Conservation (phyloP, 495 filamentous ascomycete genomes). For the Penicillium crystallinum region DNA sequence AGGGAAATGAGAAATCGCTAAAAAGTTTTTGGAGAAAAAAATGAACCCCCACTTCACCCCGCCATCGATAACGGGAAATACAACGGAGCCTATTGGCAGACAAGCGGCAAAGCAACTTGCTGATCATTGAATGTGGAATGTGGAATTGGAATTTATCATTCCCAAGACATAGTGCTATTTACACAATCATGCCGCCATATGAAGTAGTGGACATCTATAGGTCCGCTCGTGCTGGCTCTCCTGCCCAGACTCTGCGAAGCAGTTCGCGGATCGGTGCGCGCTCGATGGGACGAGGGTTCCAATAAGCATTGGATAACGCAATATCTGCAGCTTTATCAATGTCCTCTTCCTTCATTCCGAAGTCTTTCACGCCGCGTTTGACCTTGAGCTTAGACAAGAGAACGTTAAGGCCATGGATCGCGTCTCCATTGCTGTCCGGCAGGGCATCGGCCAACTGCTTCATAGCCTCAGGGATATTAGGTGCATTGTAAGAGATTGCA, state of each 20-base stretch:
- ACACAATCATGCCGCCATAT: not conserved
- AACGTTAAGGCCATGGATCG: conserved; percentile 57
- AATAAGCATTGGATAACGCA: conserved; percentile 59
- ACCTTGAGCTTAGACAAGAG: conserved; percentile 53
- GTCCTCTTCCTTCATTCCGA: conserved; percentile 62
- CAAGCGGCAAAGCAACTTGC: not conserved
- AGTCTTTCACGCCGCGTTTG: conserved; percentile 52
- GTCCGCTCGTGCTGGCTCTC: conserved; percentile 57
- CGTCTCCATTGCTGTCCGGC: conserved; percentile 55
- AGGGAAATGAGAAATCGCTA: not conserved
- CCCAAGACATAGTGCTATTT: not conserved
- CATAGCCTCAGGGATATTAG: conserved; percentile 55
- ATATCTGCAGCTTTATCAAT: conserved; percentile 63
- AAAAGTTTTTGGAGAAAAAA: conserved; percentile 20
- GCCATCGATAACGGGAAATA: conserved; percentile 32
- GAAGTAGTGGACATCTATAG: conserved; percentile 32
- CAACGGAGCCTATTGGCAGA: conserved; percentile 20
- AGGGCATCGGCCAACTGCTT: conserved; percentile 51
- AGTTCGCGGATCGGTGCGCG: conserved; percentile 55
- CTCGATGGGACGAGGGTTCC: conserved; percentile 58
- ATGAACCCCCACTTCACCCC: conserved; percentile 35
- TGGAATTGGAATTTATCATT: not conserved
- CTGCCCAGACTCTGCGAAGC: conserved; percentile 62
- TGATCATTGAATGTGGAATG: not conserved
- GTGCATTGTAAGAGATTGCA: conserved; percentile 63